Base-by-base conservation (phyloP, 164 flowering plant species). In the Warburgia ugandensis region DNA sequence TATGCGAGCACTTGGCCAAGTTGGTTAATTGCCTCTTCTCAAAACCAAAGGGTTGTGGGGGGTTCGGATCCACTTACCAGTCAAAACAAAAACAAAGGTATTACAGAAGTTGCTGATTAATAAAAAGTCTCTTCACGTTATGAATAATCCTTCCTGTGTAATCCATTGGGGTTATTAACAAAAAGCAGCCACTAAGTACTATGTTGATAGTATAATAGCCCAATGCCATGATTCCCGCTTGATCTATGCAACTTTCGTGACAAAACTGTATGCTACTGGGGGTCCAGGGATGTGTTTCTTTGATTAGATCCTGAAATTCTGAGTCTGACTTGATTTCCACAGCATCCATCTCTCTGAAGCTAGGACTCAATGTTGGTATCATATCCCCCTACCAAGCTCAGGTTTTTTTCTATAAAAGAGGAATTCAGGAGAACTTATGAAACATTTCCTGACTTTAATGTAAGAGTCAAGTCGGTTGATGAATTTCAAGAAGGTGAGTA, bases 321-420 rank as follows among this genome's bases (percentile, higher is more conserved):
- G n/a, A n/a, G n/a, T n/a, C n/a, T n/a, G n/a, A n/a, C n/a, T n/a
- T n/a, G n/a, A n/a, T 39, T 38, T n/a, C 52, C 55, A 12, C 63
- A 68, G 71, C 68, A 54, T 61, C 31, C 14, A 7, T 29, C 32
- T 13, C 20, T 6, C 27, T 56, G 2, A 48, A 62, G 31, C 32
- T 52, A 44, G 66, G 61, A 37, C 62, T 83, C 27, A 69, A 79
- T 29, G 44, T 90, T 55, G 97, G 96, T 2, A 55, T 83, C 2
- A 56, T 90, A 32, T 90, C n/a, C 92, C 94, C 97, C 0, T 70
- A 77, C 41, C 44, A 66, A 22, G 80, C 81, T 21, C 89, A 81
- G 62, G 76, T n/a, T 81, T 61, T 51, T 44, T 6, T 72, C 64
- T 27, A 73, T 79, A 29, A 59, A 62, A 26, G 57, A 66, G 17